Evolutionary conservation across 2,329 filamentous ascomycete genomes (phyloP).

Genomic region (Clarireedia monteithiana): DNA sequence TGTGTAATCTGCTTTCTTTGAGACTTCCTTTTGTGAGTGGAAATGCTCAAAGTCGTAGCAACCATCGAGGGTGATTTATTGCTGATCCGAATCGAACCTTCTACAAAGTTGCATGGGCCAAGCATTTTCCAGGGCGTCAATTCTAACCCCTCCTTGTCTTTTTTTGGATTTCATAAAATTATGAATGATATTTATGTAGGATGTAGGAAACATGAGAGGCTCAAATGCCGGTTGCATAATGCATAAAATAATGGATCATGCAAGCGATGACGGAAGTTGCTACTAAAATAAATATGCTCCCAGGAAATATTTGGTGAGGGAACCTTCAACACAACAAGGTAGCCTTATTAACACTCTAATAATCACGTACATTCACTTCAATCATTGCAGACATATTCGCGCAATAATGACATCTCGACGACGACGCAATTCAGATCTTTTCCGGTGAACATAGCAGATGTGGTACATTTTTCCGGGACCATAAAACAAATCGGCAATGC

Average conservation of each 20-base stretch:
- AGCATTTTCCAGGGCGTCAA: not conserved
- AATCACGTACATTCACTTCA: constrained; percentile 8
- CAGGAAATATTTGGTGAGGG: not conserved
- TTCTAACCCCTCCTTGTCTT: too few species aligned
- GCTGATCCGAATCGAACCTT: constrained; percentile 20
- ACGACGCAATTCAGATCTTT: constrained; percentile 14
- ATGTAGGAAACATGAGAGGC: too few species aligned
- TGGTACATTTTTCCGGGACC: constrained; percentile 11
- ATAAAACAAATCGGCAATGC: constrained; percentile 19
- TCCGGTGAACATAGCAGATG: constrained; percentile 24
- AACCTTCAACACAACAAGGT: too few species aligned
- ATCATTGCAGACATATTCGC: constrained; percentile 1
- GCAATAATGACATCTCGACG: constrained; percentile 23
- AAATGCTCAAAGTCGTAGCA: not conserved
- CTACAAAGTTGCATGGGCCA: constrained; percentile 9
- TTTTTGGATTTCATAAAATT: too few species aligned
- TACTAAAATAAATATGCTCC: not conserved
- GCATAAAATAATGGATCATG: not conserved
- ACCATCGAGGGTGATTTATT: not conserved
- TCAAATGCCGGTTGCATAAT: not conserved
- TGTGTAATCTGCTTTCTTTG: not conserved
- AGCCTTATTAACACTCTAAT: not conserved
- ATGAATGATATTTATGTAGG: too few species aligned
- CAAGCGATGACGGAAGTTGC: constrained; percentile 9
- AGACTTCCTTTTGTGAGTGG: not conserved